A percentile compares a stretch with the other conserved stretches of the same genome.
phyloP scores from a whole-genome alignment of 2,329 filamentous ascomycete genomes.

The Epichloe sibirici region DNA sequence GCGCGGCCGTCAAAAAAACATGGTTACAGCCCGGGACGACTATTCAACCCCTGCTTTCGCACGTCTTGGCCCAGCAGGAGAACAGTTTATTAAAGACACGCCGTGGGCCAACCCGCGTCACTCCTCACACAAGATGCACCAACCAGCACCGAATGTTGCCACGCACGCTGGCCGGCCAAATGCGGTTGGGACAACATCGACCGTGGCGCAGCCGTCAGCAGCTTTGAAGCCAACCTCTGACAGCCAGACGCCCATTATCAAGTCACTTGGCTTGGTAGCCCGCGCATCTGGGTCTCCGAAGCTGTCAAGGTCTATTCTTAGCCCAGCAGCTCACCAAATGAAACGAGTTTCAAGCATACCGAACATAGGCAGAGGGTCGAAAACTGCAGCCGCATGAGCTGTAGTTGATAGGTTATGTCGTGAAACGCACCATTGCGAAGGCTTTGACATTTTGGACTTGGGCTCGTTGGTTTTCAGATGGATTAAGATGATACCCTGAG shows the following conservation, averaged over 20 bases:
- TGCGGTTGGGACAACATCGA: not conserved
- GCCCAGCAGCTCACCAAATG: conserved; percentile 19
- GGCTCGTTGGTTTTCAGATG: conserved; percentile 3
- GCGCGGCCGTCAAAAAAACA: conserved; percentile 24
- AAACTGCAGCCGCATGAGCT: conserved; percentile 22
- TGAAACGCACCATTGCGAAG: not conserved
- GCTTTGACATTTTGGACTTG: not conserved
- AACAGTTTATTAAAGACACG: conserved; percentile 79
- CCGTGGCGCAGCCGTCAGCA: conserved; percentile 6
- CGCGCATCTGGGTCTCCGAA: conserved; percentile 31
- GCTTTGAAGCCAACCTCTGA: conserved; percentile 16
- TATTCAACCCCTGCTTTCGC: conserved; percentile 36
- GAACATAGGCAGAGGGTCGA: conserved; percentile 20
- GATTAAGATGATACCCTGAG: conserved; percentile 27
- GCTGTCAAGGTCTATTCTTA: conserved; percentile 25
- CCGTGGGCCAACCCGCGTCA: conserved; percentile 89
- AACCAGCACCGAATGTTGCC: conserved; percentile 19
- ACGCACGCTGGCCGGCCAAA: conserved; percentile 8
- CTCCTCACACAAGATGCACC: conserved; percentile 46
- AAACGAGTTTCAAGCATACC: conserved; percentile 22
- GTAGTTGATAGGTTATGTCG: conserved; percentile 1
- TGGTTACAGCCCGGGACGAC: conserved; percentile 31
- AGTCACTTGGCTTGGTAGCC: conserved; percentile 16
- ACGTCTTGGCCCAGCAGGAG: conserved; percentile 55
- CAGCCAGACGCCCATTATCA: conserved; percentile 11